Percentiles rank a stretch among this genome's conserved stretches.
These are phyloP conservation scores for Dendrocalamus latiflorus DNA, from an alignment of 202 grass and related monocot genomes.

Conservation along the genomic window DNA sequence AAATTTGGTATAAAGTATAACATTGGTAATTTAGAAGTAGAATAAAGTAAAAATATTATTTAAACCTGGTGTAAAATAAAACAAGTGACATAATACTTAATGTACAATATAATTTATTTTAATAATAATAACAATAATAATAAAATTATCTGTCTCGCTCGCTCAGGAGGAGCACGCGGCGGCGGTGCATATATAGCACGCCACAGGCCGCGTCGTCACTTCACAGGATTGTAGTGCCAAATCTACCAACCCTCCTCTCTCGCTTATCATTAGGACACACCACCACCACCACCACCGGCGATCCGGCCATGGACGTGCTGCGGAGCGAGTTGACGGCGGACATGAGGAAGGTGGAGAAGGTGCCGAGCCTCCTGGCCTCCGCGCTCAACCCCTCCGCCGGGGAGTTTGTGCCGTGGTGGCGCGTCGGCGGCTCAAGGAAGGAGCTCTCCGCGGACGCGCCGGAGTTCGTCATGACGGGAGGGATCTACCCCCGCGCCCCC, in stretches of 20 bases:
- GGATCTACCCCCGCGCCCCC: not conserved
- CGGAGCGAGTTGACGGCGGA: too few species aligned
- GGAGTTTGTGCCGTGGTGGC: conserved; percentile 36
- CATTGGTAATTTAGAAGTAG: too few species aligned
- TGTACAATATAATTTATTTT: too few species aligned
- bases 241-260: not conserved
- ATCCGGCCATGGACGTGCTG: not conserved
- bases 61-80: too few species aligned
- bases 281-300: too few species aligned
- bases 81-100: too few species aligned
- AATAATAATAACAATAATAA: too few species aligned
- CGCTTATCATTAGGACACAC: too few species aligned
- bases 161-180: not conserved
- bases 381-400: conserved; percentile 1
- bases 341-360: not conserved
- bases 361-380: not conserved
- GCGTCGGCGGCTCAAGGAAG: not conserved
- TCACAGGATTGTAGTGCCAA: not conserved
- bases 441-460: conserved; percentile 19
- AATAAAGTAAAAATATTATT: too few species aligned
- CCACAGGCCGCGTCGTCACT: not conserved
- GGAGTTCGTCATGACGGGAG: not conserved
- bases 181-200: too few species aligned
- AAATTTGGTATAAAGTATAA: too few species aligned
- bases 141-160: not conserved